These are phyloP conservation scores for Hypericum perforatum DNA, from an alignment of 345 rosid genomes.

Conservation along the genomic window DNA sequence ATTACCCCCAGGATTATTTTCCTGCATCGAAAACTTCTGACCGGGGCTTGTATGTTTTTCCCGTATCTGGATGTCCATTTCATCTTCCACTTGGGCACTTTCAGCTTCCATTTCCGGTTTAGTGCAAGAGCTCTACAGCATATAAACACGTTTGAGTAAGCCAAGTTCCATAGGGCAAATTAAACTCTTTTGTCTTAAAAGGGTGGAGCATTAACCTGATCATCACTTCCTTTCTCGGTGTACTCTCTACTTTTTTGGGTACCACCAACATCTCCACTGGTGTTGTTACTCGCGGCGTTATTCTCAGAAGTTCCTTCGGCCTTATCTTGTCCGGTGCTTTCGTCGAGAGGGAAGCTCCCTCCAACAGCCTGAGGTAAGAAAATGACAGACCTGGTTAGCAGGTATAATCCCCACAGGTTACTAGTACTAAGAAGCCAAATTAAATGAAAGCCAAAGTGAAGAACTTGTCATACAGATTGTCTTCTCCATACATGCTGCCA, in stretches of 20 bases:
- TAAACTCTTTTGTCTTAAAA: not conserved
- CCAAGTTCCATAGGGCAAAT: constrained; percentile 8
- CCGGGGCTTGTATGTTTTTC: constrained; percentile 10
- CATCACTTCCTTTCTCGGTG: constrained; percentile 52
- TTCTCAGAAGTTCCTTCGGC: constrained; percentile 67
- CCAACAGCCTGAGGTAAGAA: constrained; percentile 18
- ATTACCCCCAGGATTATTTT: constrained; percentile 32
- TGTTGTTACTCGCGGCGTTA: constrained; percentile 43
- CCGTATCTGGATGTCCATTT: constrained; percentile 21
- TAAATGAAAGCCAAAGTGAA: not conserved
- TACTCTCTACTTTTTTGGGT: constrained; percentile 30
- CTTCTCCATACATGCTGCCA: constrained; percentile 99
- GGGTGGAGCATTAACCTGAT: constrained; percentile 45
- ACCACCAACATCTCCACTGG: constrained; percentile 36
- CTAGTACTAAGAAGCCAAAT: constrained; percentile 1
- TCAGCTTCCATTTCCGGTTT: constrained; percentile 64
- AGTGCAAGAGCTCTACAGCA: constrained; percentile 77
- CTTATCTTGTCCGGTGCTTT: constrained; percentile 61
- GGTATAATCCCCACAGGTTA: constrained; percentile 5
- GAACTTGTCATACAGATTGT: constrained; percentile 50
- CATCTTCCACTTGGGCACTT: constrained; percentile 31
- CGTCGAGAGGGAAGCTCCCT: constrained; percentile 41
- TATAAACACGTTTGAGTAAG: constrained; percentile 18
- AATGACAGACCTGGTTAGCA: constrained; percentile 16
- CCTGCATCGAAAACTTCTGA: constrained; percentile 21